A percentile compares a stretch with the other conserved stretches of the same genome.
Conservation (phyloP, 768 basidiomycete genomes). For the Lactifluus piperatus region DNA sequence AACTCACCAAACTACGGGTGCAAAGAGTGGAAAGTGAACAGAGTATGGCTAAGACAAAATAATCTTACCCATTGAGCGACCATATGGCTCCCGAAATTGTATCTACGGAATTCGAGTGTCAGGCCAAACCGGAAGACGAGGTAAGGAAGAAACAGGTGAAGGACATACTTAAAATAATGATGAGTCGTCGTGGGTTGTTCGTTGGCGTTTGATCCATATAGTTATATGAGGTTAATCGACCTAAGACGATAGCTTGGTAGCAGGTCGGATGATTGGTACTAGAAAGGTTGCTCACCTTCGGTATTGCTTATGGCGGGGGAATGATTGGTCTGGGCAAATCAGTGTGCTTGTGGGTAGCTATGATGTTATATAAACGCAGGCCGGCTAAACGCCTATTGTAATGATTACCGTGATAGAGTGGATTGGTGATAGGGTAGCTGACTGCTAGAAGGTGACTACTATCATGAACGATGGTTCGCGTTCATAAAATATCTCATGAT, state of each 20-base stretch:
- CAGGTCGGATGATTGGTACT: not conserved
- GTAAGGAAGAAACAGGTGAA: not conserved
- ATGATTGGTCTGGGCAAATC: not conserved
- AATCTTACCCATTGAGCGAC: conserved; percentile 53
- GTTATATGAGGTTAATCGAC: conserved; percentile 43
- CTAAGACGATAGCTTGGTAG: conserved; percentile 1
- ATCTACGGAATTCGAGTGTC: conserved; percentile 23
- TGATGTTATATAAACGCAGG: not conserved
- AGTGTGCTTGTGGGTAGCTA: not conserved
- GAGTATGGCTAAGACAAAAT: not conserved
- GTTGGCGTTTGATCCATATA: conserved; percentile 48
- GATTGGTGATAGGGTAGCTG: too few relatives aligned
- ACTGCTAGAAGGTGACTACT: not conserved
- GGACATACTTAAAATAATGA: conserved; percentile 37
- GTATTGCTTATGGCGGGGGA: not conserved
- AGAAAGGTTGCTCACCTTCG: not conserved
- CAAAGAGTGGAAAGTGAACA: conserved; percentile 25
- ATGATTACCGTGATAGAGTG: not conserved
- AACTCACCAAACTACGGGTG: conserved; percentile 20
- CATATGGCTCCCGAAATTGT: conserved; percentile 46
- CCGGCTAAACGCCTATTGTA: not conserved
- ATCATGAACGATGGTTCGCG: too few relatives aligned
- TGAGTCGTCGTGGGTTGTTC: conserved; percentile 50
- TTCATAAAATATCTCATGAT: too few relatives aligned
- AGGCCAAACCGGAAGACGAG: not conserved